Evolutionary conservation across 169 alveolate species (phyloP), one percentile per base, ranked within the genome.

Genomic region (Plasmodium inui): DNA sequence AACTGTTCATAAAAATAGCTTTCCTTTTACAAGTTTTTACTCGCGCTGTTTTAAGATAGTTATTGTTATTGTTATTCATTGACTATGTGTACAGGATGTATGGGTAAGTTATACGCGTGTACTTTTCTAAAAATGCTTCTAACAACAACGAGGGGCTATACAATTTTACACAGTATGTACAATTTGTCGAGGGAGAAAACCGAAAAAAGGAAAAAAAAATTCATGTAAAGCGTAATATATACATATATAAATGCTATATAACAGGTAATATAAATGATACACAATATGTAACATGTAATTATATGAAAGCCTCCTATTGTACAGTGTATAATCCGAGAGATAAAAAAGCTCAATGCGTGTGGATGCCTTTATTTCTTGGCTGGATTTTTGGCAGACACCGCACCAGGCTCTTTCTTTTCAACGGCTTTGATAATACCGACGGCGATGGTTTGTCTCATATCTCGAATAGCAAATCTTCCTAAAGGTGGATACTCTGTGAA

Each of bases 391-490:
- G 98, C 97, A 28, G 97, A 93, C 2, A 88, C 94, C 53, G 98
- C 97, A 55, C 98, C 98, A 17, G 98, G 97, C 50, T 98, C 99
- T 97, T 98, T 98, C 99, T 98, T 99, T 91, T 96, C 98, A 79
- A 98, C 99, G 44, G 97, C 97, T 98, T 98, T 98, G 96, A 99
- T 98, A 81, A 98, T 99, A 90, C 99, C 99, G 92, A 99, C 99
- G 55, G 99, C 99, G 93, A 99, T 99, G 57, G 99, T 99, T 95
- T 98, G 98, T 96, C 98, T 98, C 99, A 98, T 98, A 97, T 99
- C 99, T 95, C 99, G 97, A 74, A 99, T 99, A 82, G 99, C 99
- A 96, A 98, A 99, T 96, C 99, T 98, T 55, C 99, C 99, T 53
- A 99, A 98, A 95, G 99, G 99, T 83, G 99, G 99, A 95, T 98